A percentile compares a stretch with the other conserved stretches of the same genome.
Conservation (phyloP, 306 rosid species). For the Corylus heterophylla region DNA sequence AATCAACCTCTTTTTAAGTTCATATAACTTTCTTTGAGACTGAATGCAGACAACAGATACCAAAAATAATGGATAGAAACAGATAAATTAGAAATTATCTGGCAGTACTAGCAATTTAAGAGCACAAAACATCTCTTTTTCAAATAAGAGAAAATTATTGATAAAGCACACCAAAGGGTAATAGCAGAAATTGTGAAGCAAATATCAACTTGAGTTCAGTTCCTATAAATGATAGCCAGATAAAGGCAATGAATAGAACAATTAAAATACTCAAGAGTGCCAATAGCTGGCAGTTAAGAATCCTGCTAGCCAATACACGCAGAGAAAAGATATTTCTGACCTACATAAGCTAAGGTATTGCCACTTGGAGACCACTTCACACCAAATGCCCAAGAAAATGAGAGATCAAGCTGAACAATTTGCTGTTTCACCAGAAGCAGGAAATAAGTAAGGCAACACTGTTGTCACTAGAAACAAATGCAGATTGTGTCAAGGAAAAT, state of each 20-base stretch:
- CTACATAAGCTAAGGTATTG: slow-evolving; percentile 85
- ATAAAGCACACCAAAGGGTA: not conserved
- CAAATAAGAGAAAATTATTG: not conserved
- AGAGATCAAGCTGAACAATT: slow-evolving; percentile 91
- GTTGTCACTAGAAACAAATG: slow-evolving; percentile 1
- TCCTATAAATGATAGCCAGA: not conserved
- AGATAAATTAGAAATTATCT: not conserved
- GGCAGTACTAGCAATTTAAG: not conserved
- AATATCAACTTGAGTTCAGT: not conserved
- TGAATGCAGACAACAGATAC: not conserved
- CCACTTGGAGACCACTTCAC: slow-evolving; percentile 99
- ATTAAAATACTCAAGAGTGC: slow-evolving; percentile 2
- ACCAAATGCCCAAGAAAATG: slow-evolving; percentile 88
- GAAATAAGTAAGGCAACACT: slow-evolving; percentile 16
- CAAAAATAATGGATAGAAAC: slow-evolving; percentile 3
- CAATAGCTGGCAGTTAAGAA: slow-evolving; percentile 23
- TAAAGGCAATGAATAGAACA: slow-evolving; percentile 1
- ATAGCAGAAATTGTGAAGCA: not conserved
- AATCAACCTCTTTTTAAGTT: not conserved
- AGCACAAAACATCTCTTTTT: not conserved
- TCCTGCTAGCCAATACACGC: slow-evolving; percentile 16
- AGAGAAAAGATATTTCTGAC: slow-evolving; percentile 56
- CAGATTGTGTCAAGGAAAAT: slow-evolving; percentile 7
- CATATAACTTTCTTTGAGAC: slow-evolving; percentile 1
- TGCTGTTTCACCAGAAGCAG: slow-evolving; percentile 59